Evolutionary conservation across 2,329 filamentous ascomycete genomes (phyloP).

Genomic region (Apiospora marii): DNA sequence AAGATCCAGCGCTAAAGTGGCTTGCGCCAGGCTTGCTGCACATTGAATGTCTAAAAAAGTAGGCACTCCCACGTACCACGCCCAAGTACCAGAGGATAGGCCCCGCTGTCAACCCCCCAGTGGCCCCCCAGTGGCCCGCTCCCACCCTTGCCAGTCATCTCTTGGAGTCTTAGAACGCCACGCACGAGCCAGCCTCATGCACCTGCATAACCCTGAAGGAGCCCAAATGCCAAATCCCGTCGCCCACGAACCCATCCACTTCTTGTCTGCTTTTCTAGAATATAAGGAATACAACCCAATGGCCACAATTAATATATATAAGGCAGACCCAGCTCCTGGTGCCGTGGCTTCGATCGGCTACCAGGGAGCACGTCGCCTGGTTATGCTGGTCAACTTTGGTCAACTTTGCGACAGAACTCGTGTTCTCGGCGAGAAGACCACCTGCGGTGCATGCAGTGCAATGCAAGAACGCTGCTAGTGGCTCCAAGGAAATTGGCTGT

Average conservation of each 20-base stretch:
- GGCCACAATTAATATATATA: conserved; percentile 5
- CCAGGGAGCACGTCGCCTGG: background rate
- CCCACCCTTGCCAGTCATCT: conserved; percentile 15
- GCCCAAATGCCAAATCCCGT: background rate
- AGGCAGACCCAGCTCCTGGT: background rate
- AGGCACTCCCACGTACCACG: background rate
- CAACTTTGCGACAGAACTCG: background rate
- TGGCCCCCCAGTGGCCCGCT: background rate
- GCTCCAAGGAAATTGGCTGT: conserved; percentile 2
- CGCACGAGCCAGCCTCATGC: background rate
- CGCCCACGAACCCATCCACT: background rate
- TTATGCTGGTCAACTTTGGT: background rate
- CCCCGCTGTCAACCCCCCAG: conserved; percentile 3
- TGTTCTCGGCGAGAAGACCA: background rate
- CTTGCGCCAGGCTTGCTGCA: conserved; percentile 18
- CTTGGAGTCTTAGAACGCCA: background rate
- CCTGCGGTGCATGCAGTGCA: conserved; percentile 3
- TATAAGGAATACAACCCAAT: background rate
- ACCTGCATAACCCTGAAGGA: background rate
- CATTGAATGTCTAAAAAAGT: conserved; percentile 19
- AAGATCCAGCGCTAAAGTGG: conserved; percentile 15
- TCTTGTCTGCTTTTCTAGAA: background rate
- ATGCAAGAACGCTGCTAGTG: conserved; percentile 10
- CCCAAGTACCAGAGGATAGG: background rate
- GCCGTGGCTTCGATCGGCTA: background rate